These are phyloP conservation scores for Botryotinia narcissicola DNA, from an alignment of 2,329 filamentous ascomycete genomes.

Conservation along the genomic window DNA sequence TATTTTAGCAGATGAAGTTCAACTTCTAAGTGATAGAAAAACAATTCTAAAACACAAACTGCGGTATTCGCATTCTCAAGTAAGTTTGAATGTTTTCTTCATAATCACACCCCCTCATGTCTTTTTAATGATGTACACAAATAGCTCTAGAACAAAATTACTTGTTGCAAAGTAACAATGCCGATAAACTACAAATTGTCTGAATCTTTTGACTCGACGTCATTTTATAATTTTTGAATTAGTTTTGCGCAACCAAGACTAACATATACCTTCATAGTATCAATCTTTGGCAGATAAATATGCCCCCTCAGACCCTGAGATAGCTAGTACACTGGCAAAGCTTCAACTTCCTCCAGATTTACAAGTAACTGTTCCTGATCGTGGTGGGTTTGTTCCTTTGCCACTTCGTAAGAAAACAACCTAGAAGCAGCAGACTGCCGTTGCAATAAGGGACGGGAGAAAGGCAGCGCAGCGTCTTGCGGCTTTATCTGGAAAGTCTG, in stretches of 20 bases:
- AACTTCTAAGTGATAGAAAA: constrained; percentile 61
- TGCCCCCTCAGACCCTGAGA: constrained; percentile 59
- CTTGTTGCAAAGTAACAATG: constrained; percentile 47
- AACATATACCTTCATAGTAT: constrained; percentile 47
- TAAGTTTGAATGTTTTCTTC: constrained; percentile 41
- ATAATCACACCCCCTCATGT: constrained; percentile 1
- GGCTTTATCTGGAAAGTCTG: constrained; percentile 44
- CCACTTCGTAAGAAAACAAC: constrained; percentile 32
- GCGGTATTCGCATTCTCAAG: constrained; percentile 64
- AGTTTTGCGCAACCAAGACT: constrained; percentile 28
- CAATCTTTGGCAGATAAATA: constrained; percentile 66
- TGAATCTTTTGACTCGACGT: constrained; percentile 40
- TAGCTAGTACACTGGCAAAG: constrained; percentile 64
- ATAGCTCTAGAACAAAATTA: constrained; percentile 82
- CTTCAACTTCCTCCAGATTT: constrained; percentile 59
- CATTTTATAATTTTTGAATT: constrained; percentile 20
- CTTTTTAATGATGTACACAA: constrained; percentile 47
- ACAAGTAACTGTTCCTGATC: constrained; percentile 31
- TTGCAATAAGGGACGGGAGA: constrained; percentile 63
- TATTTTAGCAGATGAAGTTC: constrained; percentile 62
- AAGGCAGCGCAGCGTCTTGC: constrained; percentile 55
- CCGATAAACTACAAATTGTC: constrained; percentile 61
- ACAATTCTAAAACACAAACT: constrained; percentile 66
- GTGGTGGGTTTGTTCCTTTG: constrained; percentile 36
- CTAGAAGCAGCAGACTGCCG: constrained; percentile 57